Conservation (phyloP, 345 rosid species). For the Citrus australasica region DNA sequence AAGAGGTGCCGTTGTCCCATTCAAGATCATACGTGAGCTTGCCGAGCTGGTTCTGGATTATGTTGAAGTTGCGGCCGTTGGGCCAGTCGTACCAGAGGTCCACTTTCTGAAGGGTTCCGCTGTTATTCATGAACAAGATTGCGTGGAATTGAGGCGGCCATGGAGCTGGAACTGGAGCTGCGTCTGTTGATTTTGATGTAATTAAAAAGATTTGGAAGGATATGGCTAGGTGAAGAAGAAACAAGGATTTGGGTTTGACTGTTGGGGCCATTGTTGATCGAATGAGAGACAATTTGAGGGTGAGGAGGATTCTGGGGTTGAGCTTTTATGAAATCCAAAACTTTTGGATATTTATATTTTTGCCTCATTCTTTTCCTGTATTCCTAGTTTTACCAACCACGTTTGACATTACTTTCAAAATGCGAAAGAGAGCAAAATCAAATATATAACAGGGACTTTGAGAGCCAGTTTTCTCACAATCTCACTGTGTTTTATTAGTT, state of each 20-base stretch:
- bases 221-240: slow-evolving; percentile 4
- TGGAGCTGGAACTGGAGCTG: slow-evolving; percentile 45
- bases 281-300: background rate
- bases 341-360: background rate
- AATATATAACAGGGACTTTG: background rate
- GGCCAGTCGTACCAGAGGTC: slow-evolving; percentile 79
- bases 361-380: no score
- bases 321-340: background rate
- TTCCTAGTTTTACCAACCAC: background rate
- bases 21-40: slow-evolving; percentile 51
- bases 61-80: slow-evolving; percentile 68
- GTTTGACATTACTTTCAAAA: no score
- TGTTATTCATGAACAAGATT: slow-evolving; percentile 52
- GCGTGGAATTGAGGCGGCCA: slow-evolving; percentile 75
- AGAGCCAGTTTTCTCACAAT: background rate
- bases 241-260: background rate
- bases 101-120: slow-evolving; percentile 43
- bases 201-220: background rate
- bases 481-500: background rate
- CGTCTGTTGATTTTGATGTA: slow-evolving; percentile 24
- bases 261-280: slow-evolving; percentile 8
- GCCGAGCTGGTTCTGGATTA: slow-evolving; percentile 60
- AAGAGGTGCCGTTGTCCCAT: slow-evolving; percentile 68
- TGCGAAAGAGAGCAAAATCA: background rate
- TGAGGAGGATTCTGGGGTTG: background rate